Conservation (phyloP, 139 green algal species). For the Ulvella scutata region DNA sequence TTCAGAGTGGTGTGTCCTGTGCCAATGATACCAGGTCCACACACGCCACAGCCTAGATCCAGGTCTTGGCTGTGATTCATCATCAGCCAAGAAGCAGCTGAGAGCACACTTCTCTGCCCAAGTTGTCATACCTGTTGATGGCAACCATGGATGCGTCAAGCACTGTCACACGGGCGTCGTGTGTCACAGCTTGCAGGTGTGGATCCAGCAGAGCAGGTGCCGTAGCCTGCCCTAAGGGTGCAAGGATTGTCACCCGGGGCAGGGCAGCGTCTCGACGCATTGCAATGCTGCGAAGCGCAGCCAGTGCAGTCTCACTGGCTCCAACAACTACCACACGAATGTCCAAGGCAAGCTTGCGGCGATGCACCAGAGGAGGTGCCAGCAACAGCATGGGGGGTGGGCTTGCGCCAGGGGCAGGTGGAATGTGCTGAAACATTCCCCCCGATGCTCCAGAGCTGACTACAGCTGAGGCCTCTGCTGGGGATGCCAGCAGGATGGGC, state of each 20-base stretch:
- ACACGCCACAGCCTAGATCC: no score
- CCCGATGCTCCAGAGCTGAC: no score
- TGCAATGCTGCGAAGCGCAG: not conserved
- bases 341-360: not conserved
- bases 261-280: not conserved
- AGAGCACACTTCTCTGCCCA: no score
- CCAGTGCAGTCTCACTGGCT: not conserved
- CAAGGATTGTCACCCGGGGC: not conserved
- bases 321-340: not conserved
- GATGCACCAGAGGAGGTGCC: not conserved
- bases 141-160: not conserved
- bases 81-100: no score
- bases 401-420: not conserved
- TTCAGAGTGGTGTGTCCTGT: no score
- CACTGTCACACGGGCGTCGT: not conserved
- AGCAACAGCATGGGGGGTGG: not conserved
- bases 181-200: not conserved
- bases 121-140: not conserved
- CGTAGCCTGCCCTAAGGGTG: not conserved
- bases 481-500: not conserved
- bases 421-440: not conserved
- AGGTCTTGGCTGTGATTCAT: no score
- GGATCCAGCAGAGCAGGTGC: not conserved
- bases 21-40: no score
- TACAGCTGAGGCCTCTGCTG: not conserved